A percentile compares a stretch with the other conserved stretches of the same genome.
These are phyloP conservation scores for Lithocarpus polystachyus DNA, from an alignment of 306 rosid genomes.

Conservation along the genomic window DNA sequence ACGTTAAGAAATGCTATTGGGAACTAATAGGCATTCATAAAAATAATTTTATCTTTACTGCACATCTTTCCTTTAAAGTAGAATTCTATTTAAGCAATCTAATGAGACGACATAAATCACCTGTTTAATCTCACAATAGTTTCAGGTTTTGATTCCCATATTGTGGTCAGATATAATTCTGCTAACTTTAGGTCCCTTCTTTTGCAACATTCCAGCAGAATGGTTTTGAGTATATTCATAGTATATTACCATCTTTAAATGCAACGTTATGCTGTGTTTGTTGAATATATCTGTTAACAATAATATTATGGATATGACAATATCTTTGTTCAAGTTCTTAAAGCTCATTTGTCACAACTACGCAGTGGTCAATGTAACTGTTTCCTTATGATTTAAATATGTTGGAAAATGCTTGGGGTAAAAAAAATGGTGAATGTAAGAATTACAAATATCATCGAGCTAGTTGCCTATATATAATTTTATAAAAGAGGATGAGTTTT, in stretches of 20 bases:
- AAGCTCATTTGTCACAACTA: not conserved
- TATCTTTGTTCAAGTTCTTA: not conserved
- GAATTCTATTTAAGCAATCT: not conserved
- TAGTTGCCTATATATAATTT: not conserved
- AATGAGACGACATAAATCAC: not conserved
- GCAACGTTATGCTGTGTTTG: not conserved
- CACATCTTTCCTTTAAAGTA: not conserved
- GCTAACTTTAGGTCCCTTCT: not conserved
- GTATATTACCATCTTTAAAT: not conserved
- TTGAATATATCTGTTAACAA: not conserved
- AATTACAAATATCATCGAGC: not conserved
- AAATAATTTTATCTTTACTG: not conserved
- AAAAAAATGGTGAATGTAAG: not conserved
- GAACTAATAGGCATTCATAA: not conserved
- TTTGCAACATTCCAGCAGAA: not conserved
- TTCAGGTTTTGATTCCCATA: not conserved
- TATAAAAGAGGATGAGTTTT: not conserved
- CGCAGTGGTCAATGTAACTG: not conserved
- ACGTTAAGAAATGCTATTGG: not conserved
- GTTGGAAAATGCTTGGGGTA: not conserved
- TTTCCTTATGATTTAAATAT: not conserved
- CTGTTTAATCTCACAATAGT: not conserved
- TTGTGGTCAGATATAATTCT: not conserved
- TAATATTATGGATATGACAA: not conserved
- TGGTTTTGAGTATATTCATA: not conserved